Percentiles rank a stretch among this genome's conserved stretches.
phyloP scores from a whole-genome alignment of 345 rosid species.

The Microcos paniculata region DNA sequence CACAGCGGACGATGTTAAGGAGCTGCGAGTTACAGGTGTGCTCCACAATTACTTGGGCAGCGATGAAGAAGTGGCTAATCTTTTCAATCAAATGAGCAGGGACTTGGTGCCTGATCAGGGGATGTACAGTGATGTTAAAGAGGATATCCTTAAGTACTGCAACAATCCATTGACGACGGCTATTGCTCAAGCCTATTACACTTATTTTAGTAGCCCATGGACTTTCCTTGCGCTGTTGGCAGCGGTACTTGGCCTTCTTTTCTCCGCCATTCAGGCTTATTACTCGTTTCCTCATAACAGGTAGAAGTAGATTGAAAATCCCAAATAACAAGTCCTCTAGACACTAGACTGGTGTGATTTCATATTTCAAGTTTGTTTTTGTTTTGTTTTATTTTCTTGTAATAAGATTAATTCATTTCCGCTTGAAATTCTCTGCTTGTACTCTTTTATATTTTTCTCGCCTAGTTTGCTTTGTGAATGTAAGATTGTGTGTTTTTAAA shows the following conservation, averaged over 20 bases:
- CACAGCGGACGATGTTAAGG: conserved; percentile 6
- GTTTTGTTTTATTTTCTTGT: no score
- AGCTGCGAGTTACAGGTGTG: not conserved
- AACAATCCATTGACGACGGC: not conserved
- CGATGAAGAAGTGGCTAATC: conserved; percentile 10
- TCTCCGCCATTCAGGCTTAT: conserved; percentile 8
- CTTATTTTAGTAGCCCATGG: conserved; percentile 5
- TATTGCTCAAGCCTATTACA: not conserved
- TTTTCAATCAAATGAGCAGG: conserved; percentile 15
- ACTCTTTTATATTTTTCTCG: no score
- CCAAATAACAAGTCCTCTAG: not conserved
- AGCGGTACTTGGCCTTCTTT: not conserved
- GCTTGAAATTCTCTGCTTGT: no score
- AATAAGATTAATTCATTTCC: no score
- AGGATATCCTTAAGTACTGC: not conserved
- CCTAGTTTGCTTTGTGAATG: no score
- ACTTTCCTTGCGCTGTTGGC: not conserved
- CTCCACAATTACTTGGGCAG: conserved; percentile 6
- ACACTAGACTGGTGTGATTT: not conserved
- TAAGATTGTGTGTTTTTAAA: no score
- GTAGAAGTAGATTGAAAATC: not conserved
- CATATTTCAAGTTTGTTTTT: no score
- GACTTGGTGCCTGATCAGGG: not conserved
- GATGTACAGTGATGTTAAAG: not conserved
- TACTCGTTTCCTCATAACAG: not conserved